Percentiles rank a stretch among this genome's conserved stretches.
Conservation (phyloP, 495 filamentous ascomycete species). For the Penicillium malachiteum region DNA sequence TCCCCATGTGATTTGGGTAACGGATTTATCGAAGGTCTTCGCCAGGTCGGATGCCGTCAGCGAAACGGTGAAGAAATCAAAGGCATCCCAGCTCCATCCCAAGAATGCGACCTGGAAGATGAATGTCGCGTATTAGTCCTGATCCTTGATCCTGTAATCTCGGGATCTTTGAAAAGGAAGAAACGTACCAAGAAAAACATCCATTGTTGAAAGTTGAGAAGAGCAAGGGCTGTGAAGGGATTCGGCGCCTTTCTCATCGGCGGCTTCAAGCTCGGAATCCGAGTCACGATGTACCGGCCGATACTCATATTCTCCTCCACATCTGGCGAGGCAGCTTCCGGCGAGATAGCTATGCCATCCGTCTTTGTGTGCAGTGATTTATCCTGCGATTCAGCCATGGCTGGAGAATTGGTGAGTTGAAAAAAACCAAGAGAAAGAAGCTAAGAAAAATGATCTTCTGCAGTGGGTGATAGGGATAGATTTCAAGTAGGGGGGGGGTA, state of each 20-base stretch:
- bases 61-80: conserved; percentile 90
- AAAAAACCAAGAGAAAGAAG: neutral
- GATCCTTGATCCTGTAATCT: neutral
- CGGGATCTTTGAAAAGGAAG: neutral
- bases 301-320: conserved; percentile 52
- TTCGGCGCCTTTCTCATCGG: conserved; percentile 78
- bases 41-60: conserved; percentile 70
- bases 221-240: conserved; percentile 66
- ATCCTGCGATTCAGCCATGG: conserved; percentile 11
- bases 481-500: neutral
- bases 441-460: neutral
- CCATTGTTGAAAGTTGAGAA: conserved; percentile 77
- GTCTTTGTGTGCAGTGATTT: neutral
- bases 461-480: neutral
- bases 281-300: conserved; percentile 64
- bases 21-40: conserved; percentile 60
- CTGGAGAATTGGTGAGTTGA: neutral
- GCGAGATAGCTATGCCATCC: too few species aligned
- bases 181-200: conserved; percentile 67
- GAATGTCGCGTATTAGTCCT: neutral
- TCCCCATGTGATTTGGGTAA: conserved; percentile 84
- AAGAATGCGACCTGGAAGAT: conserved; percentile 50
- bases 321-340: conserved; percentile 13
- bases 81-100: conserved; percentile 83
- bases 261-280: conserved; percentile 70